phyloP scores from a whole-genome alignment of 2,329 filamentous ascomycete species.

The Cercospora brassicicola region DNA sequence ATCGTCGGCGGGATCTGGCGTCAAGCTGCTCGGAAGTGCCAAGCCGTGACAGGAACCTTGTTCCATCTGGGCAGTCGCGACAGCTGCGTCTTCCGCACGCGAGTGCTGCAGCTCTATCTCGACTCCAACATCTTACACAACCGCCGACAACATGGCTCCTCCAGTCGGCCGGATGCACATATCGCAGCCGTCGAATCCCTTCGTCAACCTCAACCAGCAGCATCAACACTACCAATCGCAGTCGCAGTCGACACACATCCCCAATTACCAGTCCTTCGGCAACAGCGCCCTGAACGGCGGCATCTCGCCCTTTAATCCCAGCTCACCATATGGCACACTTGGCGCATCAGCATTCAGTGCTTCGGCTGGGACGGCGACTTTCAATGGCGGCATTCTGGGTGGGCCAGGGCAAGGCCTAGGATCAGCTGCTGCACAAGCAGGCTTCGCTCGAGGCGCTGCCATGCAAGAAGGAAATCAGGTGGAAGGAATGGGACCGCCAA shows the following conservation, averaged over 20 bases:
- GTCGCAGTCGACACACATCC: constrained; percentile 34
- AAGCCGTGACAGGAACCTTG: neutral
- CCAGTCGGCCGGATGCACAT: constrained; percentile 59
- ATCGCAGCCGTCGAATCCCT: constrained; percentile 60
- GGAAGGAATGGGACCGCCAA: constrained; percentile 40
- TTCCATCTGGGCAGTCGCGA: neutral
- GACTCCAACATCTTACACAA: neutral
- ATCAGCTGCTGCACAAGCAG: constrained; percentile 83
- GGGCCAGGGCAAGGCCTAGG: constrained; percentile 65
- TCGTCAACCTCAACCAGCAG: constrained; percentile 55
- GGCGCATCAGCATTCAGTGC: constrained; percentile 37
- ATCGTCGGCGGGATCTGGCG: constrained; percentile 3
- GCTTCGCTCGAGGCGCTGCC: constrained; percentile 73
- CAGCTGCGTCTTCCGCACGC: neutral
- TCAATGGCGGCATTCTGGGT: constrained; percentile 36
- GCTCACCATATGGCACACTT: constrained; percentile 29
- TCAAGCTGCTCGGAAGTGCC: constrained; percentile 6
- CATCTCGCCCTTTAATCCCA: constrained; percentile 40
- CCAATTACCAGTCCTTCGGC: constrained; percentile 40
- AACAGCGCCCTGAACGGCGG: constrained; percentile 44
- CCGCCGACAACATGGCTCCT: constrained; percentile 54
- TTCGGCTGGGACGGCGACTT: constrained; percentile 31
- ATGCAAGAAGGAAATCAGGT: constrained; percentile 47
- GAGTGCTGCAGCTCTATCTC: neutral
- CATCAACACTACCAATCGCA: constrained; percentile 35